Evolutionary conservation across 495 filamentous ascomycete genomes (phyloP), one percentile per base, ranked within the genome.

Genomic region (Xylaria telfairii): DNA sequence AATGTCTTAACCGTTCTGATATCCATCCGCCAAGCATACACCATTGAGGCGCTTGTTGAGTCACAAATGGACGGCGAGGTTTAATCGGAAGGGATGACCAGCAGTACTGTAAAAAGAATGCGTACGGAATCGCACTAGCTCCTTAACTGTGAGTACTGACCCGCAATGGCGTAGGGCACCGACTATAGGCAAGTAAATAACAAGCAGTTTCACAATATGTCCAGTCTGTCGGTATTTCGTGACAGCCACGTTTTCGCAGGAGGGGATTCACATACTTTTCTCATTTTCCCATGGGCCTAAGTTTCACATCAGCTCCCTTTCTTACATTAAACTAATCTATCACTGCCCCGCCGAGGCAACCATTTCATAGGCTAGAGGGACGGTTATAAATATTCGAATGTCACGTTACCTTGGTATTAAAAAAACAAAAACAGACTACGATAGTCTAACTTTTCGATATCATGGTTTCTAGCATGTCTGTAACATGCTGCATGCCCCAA

Each of bases 151-250:
- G 56, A 32, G 3, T 12, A 6, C 13, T 12, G 51, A 26, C 26
- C 51, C 51, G 51, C 12, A 30, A 21, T 34, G 28, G 15, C 10
- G 53, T 57, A 34, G 21, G n/a, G 17, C 3, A 19, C 28, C 7
- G 13, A 19, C n/a, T 21, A 19, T 39, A 39, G 37, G 17, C 26
- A 37, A 59, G 30, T 59, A 30, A 28, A 21, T 15, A 34, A 34
- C 12, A 30, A 30, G 53, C 15, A 1, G 32, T 34, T 37, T 37
- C 56, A 10, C 56, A 37, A 32, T 59, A 59, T 37, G 54, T 37
- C 56, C 56, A 59, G 17, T 59, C 56, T 59, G 56, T 37, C 56
- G 56, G 56, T 59, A 59, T 59, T 37, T 3, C 30, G 56, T 37
- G 28, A 54, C 5, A 30, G 12, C 51, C 51, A 54, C 26, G 51